Conservation (phyloP, 345 rosid genomes). For the Dipteronia sinensis region DNA sequence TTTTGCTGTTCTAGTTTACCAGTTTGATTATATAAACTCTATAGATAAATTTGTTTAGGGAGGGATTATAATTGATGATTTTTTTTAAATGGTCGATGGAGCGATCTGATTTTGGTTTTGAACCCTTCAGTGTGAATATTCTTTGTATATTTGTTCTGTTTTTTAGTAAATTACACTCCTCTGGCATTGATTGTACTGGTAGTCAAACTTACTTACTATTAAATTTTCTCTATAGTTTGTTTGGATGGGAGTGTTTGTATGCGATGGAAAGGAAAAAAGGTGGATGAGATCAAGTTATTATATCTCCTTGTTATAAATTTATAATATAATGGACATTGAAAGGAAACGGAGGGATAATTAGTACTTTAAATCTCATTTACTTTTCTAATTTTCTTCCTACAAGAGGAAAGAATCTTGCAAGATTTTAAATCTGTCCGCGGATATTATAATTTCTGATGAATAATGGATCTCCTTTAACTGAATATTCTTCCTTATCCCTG, state of each 20-base stretch:
- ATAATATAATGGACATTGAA: not conserved
- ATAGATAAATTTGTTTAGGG: not conserved
- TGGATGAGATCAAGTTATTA: not conserved
- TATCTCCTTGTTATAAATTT: not conserved
- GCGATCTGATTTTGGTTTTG: not conserved
- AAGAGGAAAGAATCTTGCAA: too few species aligned
- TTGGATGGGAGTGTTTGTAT: not conserved
- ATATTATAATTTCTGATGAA: too few species aligned
- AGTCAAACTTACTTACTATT: not conserved
- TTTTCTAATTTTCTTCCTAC: too few species aligned
- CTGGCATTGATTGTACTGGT: not conserved
- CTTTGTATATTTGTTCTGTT: not conserved
- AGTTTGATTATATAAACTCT: not conserved
- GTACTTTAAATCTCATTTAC: not conserved
- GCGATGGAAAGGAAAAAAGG: not conserved
- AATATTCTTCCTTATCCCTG: too few species aligned
- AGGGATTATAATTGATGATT: not conserved
- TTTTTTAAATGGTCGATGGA: not conserved
- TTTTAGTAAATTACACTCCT: not conserved
- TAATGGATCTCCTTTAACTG: too few species aligned
- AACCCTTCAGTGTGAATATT: not conserved
- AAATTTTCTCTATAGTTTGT: not conserved
- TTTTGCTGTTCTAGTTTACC: not conserved
- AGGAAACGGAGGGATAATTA: not conserved
- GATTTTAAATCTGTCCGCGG: too few species aligned